Evolutionary conservation across 352 stramenopile genomes (phyloP).

Genomic region (Blastocystis sp.): DNA sequence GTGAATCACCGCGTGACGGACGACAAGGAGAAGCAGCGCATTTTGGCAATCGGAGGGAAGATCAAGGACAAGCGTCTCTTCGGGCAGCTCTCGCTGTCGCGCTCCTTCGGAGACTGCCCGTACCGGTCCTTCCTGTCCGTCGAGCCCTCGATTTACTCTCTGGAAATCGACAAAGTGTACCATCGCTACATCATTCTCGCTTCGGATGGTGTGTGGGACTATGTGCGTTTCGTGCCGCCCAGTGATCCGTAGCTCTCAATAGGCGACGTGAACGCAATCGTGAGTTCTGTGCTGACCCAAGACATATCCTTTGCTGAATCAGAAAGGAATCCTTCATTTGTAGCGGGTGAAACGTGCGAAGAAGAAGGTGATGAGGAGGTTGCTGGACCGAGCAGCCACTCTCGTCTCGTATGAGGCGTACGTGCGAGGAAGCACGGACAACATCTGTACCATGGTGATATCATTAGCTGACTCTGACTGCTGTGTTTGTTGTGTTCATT

Average conservation of each 20-base stretch:
- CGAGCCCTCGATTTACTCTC: slow-evolving; percentile 40
- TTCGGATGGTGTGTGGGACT: slow-evolving; percentile 62
- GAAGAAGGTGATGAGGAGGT: neutral
- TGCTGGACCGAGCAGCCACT: slow-evolving; percentile 18
- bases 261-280: slow-evolving; percentile 31
- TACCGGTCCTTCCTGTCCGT: slow-evolving; percentile 58
- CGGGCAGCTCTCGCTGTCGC: slow-evolving; percentile 38
- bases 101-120: slow-evolving; percentile 57
- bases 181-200: slow-evolving; percentile 42
- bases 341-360: neutral
- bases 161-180: neutral
- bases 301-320: slow-evolving; percentile 38
- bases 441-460: slow-evolving; percentile 72
- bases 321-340: neutral
- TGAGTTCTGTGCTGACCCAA: neutral
- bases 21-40: slow-evolving; percentile 46
- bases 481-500: slow-evolving; percentile 29
- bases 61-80: slow-evolving; percentile 61
- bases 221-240: neutral
- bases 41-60: slow-evolving; percentile 27
- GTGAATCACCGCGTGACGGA: slow-evolving; percentile 29
- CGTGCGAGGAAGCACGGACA: slow-evolving; percentile 46
- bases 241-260: slow-evolving; percentile 45
- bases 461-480: slow-evolving; percentile 16
- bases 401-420: slow-evolving; percentile 66